phyloP scores from a whole-genome alignment of 2,329 filamentous ascomycete genomes.

The Coniochaeta prunicola region DNA sequence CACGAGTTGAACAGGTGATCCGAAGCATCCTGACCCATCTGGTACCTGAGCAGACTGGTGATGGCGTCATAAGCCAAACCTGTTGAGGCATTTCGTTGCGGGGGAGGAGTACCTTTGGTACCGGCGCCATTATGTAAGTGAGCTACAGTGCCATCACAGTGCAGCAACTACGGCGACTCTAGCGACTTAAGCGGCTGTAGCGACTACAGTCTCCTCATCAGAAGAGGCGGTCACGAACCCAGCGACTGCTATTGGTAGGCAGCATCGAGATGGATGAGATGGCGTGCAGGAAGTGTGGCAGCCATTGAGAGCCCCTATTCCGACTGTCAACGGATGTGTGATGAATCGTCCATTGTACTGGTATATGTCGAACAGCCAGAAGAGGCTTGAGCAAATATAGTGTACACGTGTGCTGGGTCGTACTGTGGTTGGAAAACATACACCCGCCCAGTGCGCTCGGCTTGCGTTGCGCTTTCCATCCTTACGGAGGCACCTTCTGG shows the following conservation, averaged over 20 bases:
- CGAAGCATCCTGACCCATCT: neutral
- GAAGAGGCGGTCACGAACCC: neutral
- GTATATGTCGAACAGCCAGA: neutral
- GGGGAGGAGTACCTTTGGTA: neutral
- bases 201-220: neutral
- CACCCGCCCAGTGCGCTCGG: neutral
- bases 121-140: neutral
- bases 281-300: neutral
- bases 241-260: neutral
- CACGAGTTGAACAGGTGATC: neutral
- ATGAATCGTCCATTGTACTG: neutral
- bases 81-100: conserved; percentile 1
- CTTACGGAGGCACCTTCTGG: neutral
- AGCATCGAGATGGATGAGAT: neutral
- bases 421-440: neutral
- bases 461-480: neutral
- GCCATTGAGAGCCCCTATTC: neutral
- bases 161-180: neutral
- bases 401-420: neutral
- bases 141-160: neutral
- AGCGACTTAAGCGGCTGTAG: too few species aligned
- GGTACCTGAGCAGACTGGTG: neutral
- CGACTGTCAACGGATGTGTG: neutral
- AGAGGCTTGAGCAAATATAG: neutral
- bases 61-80: conserved; percentile 1